Conservation (phyloP, 225 moss, liverwort and hornwort genomes). For the Sphagnum contortum region DNA sequence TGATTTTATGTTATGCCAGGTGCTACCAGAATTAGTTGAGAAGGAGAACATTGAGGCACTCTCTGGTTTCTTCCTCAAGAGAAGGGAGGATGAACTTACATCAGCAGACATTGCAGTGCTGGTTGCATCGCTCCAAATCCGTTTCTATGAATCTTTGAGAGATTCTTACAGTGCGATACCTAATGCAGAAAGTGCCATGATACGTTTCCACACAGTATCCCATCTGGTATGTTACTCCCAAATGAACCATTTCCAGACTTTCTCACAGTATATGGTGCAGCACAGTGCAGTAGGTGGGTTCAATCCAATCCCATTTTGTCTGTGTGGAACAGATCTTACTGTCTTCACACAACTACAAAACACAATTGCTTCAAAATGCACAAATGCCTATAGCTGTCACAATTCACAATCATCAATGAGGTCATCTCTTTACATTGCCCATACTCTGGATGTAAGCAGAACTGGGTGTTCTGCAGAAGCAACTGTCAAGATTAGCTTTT, state of each 20-base stretch:
- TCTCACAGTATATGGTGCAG: too few relatives aligned
- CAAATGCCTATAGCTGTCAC: too few relatives aligned
- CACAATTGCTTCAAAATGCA: too few relatives aligned
- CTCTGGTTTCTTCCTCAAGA: constrained; percentile 2
- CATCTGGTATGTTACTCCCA: constrained; percentile 22
- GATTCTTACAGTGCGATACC: constrained; percentile 32
- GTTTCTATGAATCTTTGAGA: constrained; percentile 53
- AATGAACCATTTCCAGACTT: background rate
- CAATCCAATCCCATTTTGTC: too few relatives aligned
- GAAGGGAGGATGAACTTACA: constrained; percentile 14
- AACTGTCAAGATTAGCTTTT: too few relatives aligned
- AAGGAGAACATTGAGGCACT: constrained; percentile 9
- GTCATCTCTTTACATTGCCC: too few relatives aligned
- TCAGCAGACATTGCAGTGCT: constrained; percentile 28
- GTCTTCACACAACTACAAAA: too few relatives aligned
- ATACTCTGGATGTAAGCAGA: too few relatives aligned
- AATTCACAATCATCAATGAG: too few relatives aligned
- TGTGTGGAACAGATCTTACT: too few relatives aligned
- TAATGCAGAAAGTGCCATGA: constrained; percentile 32
- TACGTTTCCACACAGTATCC: constrained; percentile 61
- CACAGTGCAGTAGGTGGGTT: too few relatives aligned
- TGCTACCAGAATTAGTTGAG: constrained; percentile 30
- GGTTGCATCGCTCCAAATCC: constrained; percentile 44
- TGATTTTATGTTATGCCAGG: background rate
- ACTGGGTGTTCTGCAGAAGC: too few relatives aligned